Evolutionary conservation across 495 filamentous ascomycete species (phyloP).

Genomic region (Aspergillus sparsus): DNA sequence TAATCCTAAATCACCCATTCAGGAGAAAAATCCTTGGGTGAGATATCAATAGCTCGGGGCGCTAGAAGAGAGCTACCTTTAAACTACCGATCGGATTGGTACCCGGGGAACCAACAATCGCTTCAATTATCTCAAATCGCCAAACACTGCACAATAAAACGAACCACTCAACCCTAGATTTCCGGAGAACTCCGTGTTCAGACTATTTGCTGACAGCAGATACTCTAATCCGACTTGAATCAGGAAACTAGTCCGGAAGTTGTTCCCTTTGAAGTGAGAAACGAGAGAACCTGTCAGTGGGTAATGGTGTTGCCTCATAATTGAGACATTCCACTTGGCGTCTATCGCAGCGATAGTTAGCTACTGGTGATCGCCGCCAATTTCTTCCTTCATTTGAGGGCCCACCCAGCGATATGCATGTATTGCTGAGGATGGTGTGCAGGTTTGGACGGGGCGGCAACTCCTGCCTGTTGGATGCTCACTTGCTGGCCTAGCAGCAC

Average conservation of each 20-base stretch:
- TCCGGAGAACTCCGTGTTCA: not conserved
- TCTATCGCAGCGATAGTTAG: not conserved
- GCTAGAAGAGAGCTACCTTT: not conserved
- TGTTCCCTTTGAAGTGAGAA: not conserved
- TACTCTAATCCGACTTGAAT: not conserved
- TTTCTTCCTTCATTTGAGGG: not conserved
- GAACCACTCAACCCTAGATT: not conserved
- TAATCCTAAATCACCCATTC: not conserved
- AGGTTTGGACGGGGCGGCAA: not conserved
- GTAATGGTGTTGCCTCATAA: not conserved
- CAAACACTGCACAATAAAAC: not conserved
- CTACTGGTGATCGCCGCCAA: not conserved
- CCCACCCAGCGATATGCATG: not conserved
- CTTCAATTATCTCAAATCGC: not conserved
- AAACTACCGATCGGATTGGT: not conserved
- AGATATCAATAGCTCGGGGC: slow-evolving; percentile 3
- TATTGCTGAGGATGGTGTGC: not conserved
- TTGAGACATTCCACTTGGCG: not conserved
- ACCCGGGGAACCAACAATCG: not conserved
- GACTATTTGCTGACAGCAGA: not conserved
- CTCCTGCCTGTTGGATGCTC: not conserved
- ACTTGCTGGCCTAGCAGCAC: no score
- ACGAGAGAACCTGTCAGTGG: not conserved
- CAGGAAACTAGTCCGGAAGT: not conserved
- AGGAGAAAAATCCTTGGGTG: not conserved